Evolutionary conservation across 1,284 basidiomycete genomes (phyloP), one percentile per base, ranked within the genome.

Genomic region (Trichosporon sp.): DNA sequence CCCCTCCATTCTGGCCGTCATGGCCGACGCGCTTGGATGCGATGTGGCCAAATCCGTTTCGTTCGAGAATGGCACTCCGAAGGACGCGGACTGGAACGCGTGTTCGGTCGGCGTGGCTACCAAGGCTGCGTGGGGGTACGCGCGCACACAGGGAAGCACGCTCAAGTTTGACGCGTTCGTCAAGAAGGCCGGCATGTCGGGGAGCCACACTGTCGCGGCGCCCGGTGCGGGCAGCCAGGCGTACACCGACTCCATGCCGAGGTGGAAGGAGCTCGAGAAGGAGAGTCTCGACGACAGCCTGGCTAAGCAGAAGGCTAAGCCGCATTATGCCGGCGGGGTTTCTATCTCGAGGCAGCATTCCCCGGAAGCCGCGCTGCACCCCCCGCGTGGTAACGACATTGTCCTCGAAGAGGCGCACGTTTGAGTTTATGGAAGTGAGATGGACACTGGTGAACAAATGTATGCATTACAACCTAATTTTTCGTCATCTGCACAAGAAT

Each of bases 1-100:
- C 81, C 83, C 85, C 43, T 88, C 89, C 40, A 91, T 95, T 78
- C 88, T 89, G 38, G 91, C 91, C 76, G 83, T 93, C 66, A 89
- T 90, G 46, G 91, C 93, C 19, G 91, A 95, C 81, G 87, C 94
- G 8, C 90, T 96, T 70, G 88, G 87, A 35, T 89, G 92, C 85
- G 88, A 89, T 40, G 89, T 91, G 10, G 92, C 77, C 70, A 82
- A 80, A 69, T 74, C 76, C 21, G 80, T 81, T 21, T 80, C 81
- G 66, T 79, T 70, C 68, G 70, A 77, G 37, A 4, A 37, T 16
- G 59, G 59, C 5, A 8, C 1, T 0, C 26, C 31, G 1, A 71
- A 67, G 2, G 67, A 61, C n/a, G 68, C 73, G 1, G 74, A 79
- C 63, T 82, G 80, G 77, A 83, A 84, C 67, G 77, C 79, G 8